A percentile compares a stretch with the other conserved stretches of the same genome.
phyloP scores from a whole-genome alignment of 1,139 yeast species.

The Martiniozyma asiatica region DNA sequence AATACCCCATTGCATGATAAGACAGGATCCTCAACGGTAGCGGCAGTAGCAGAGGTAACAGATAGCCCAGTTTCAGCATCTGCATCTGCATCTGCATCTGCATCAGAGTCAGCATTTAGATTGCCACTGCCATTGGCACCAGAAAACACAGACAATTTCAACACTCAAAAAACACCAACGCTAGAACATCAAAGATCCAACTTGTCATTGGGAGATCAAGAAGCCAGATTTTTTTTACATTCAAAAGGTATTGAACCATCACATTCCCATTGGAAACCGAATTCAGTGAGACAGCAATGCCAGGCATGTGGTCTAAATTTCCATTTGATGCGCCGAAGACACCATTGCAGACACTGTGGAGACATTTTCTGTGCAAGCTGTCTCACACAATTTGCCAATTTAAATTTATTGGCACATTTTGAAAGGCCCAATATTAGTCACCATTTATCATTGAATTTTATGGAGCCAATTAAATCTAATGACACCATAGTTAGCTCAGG shows the following conservation, averaged over 20 bases:
- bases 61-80: too few relatives aligned
- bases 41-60: too few relatives aligned
- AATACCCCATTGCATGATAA: too few relatives aligned
- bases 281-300: slow-evolving; percentile 14
- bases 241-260: slow-evolving; percentile 19
- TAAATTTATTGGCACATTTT: slow-evolving; percentile 63
- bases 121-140: too few relatives aligned
- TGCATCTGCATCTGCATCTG: too few relatives aligned
- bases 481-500: too few relatives aligned
- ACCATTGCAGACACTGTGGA: slow-evolving; percentile 68
- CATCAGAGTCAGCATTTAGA: too few relatives aligned
- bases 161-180: not conserved
- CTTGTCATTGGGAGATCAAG: too few relatives aligned
- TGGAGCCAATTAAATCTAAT: too few relatives aligned
- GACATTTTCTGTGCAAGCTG: slow-evolving; percentile 62
- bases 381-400: slow-evolving; percentile 36
- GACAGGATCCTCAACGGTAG: not conserved
- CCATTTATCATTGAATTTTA: too few relatives aligned
- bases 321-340: slow-evolving; percentile 40
- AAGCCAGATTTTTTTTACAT: too few relatives aligned
- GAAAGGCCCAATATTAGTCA: slow-evolving; percentile 36
- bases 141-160: slow-evolving; percentile 1
- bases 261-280: slow-evolving; percentile 23
- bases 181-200: too few relatives aligned
- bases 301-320: slow-evolving; percentile 15